These are phyloP conservation scores for Curvularia hawaiiensis DNA, from an alignment of 2,329 filamentous ascomycete genomes.

Conservation along the genomic window DNA sequence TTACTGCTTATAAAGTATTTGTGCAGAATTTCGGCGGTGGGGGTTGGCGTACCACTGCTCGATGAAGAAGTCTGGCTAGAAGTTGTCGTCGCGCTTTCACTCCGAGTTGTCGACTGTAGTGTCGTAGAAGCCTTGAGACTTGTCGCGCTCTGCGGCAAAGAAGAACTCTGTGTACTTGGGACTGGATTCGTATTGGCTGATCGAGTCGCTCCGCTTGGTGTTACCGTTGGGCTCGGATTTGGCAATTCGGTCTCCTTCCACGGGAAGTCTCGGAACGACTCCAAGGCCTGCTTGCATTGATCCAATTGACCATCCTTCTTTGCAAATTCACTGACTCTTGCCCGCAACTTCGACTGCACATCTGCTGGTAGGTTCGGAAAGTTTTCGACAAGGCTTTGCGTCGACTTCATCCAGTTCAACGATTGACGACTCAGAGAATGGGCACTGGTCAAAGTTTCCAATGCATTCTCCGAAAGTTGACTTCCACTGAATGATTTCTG, in stretches of 20 bases:
- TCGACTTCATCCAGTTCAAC: slow-evolving; percentile 20
- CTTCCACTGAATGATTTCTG: slow-evolving; percentile 15
- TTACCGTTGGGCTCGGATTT: neutral
- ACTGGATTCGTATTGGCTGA: neutral
- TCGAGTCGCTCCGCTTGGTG: neutral
- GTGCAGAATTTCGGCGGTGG: neutral
- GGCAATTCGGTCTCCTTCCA: slow-evolving; percentile 16
- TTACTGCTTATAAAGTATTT: neutral
- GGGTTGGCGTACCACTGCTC: neutral
- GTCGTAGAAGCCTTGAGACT: neutral
- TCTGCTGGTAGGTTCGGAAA: slow-evolving; percentile 12
- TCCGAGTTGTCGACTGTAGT: neutral
- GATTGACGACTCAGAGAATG: slow-evolving; percentile 16
- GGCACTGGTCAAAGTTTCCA: slow-evolving; percentile 7
- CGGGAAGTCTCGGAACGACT: slow-evolving; percentile 19
- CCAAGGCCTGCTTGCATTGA: slow-evolving; percentile 11
- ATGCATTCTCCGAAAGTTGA: slow-evolving; percentile 7
- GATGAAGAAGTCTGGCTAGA: neutral
- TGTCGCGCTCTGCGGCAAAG: neutral
- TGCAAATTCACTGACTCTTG: neutral
- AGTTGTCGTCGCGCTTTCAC: neutral
- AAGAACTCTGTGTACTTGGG: neutral
- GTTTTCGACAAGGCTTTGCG: slow-evolving; percentile 11
- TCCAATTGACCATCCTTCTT: slow-evolving; percentile 10
- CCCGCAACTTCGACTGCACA: slow-evolving; percentile 7